Evolutionary conservation across 768 basidiomycete genomes (phyloP).

Genomic region (Pisolithus marmoratus): DNA sequence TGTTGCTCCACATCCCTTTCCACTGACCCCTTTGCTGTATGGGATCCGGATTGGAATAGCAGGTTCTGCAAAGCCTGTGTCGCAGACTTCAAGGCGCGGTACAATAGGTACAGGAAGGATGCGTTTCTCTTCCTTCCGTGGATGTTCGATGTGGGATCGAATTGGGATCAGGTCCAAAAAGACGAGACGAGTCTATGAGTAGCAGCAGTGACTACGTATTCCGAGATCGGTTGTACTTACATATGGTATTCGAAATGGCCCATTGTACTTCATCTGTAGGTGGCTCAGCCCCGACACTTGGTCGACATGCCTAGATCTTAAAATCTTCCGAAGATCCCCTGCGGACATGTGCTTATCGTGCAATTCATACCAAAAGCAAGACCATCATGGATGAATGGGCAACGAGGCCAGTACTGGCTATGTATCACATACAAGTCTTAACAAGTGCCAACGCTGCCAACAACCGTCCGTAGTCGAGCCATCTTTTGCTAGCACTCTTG

Average conservation of each 20-base stretch:
- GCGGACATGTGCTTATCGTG: no score
- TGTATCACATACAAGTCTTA: no score
- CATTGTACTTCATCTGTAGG: no score
- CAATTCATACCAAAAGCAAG: no score
- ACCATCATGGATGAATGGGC: no score
- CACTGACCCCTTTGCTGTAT: not conserved
- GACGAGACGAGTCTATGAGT: not conserved
- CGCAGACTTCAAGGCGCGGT: not conserved
- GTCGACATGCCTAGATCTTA: no score
- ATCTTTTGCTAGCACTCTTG: constrained; percentile 1
- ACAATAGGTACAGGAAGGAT: not conserved
- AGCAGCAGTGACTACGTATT: no score
- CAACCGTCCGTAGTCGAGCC: constrained; percentile 4
- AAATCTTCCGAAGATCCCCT: no score
- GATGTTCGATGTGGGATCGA: not conserved
- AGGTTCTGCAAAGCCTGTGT: not conserved
- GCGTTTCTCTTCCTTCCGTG: not conserved
- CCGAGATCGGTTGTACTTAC: no score
- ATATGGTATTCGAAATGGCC: no score
- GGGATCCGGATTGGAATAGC: not conserved
- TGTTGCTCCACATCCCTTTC: not conserved
- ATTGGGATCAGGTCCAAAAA: not conserved
- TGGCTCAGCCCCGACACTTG: no score
- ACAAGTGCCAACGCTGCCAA: not conserved
- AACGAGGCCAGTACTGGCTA: no score